Evolutionary conservation across 768 basidiomycete genomes (phyloP).

Genomic region (Crepidotus variabilis): DNA sequence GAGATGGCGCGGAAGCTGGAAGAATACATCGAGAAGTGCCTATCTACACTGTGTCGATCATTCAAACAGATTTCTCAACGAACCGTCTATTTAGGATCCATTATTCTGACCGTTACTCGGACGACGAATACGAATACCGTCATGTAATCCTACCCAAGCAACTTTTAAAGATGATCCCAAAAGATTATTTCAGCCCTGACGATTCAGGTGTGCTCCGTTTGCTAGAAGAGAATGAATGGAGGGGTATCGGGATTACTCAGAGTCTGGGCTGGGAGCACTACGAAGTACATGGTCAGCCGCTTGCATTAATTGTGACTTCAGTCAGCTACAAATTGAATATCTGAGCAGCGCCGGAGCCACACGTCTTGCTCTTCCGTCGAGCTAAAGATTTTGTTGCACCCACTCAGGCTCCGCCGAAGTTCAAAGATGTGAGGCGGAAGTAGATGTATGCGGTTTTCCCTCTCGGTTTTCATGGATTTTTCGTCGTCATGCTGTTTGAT

Average conservation of each 20-base stretch:
- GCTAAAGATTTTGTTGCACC: constrained; percentile 62
- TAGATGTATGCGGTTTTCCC: constrained; percentile 15
- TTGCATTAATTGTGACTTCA: not conserved
- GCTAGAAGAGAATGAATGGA: constrained; percentile 87
- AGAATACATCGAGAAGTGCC: constrained; percentile 76
- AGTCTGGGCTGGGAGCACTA: constrained; percentile 97
- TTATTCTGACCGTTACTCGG: constrained; percentile 89
- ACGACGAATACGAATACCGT: constrained; percentile 92
- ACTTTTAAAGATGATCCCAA: constrained; percentile 90
- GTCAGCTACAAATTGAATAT: constrained; percentile 1
- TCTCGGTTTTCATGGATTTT: not conserved
- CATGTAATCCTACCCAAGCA: constrained; percentile 97
- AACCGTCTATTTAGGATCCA: constrained; percentile 55
- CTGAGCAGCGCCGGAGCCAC: constrained; percentile 78
- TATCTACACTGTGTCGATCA: constrained; percentile 13
- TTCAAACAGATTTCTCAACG: not conserved
- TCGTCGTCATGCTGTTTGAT: not conserved
- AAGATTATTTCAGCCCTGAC: constrained; percentile 76
- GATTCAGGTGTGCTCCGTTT: constrained; percentile 75
- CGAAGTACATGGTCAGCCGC: constrained; percentile 83
- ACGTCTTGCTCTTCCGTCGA: constrained; percentile 91
- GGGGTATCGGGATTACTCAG: constrained; percentile 94
- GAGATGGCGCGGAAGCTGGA: constrained; percentile 54
- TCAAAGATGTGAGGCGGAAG: constrained; percentile 40
- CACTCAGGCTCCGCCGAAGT: constrained; percentile 35